Evolutionary conservation across 306 rosid genomes (phyloP), one percentile per base, ranked within the genome.

Genomic region (Lathyrus oleraceus): DNA sequence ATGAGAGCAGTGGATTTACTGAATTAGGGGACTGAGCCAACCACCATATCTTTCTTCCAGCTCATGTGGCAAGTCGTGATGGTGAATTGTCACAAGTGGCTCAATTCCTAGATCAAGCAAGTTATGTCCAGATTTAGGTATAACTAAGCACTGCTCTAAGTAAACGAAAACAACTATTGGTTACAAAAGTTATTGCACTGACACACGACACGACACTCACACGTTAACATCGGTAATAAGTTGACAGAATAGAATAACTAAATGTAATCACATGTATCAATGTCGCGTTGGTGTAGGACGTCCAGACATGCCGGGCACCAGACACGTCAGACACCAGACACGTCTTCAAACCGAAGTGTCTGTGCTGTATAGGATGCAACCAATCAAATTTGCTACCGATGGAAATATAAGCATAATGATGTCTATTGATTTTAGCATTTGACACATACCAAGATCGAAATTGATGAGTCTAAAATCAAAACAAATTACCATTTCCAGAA

Each of bases 71-170:
- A 83, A 21, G 71, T 86, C 91, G 15, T 73, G 48, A 77, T 86
- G 91, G 63, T 86, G 81, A 28, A 86, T 76, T 21, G 91, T 81
- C 74, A 86, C 85, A 56, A 81, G 84, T 21, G 89, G 89, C 54
- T 84, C 80, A 44, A 87, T 80, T 27, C 92, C 92, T 84, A 82
- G 58, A 80, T 72, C 61, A 52, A 61, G 21, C 59, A 65, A 38
- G 27, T 53, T 74, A 45, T 65, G 16, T 48, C 53, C 71, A 70
- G 36, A 73, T 32, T 69, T 61, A 72, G 72, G 27, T 44, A 23
- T 17, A 78, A 38, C 3, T 28, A 67, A 39, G 6, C 17, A 42
- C 19, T 14, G 23, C 23, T 23, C n/a, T 23, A 21, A 42, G 21
- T 42, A 40, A 28, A 58, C 2, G 21, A 28, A 17, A 58, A 58